phyloP scores from a whole-genome alignment of 169 alveolate genomes.

The Plasmodium malariae region DNA sequence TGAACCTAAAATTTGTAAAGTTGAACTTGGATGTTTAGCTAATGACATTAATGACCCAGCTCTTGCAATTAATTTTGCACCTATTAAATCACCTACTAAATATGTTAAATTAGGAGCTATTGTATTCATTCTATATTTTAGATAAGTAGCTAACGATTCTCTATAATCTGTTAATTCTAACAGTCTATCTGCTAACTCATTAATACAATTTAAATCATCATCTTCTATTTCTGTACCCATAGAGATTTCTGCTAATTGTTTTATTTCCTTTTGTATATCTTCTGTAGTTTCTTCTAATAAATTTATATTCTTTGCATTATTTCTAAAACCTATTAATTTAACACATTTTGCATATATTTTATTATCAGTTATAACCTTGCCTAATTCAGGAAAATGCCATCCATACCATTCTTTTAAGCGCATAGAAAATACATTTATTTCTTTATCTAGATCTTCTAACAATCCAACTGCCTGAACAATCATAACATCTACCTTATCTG shows the following conservation, averaged over 20 bases:
- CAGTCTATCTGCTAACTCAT: conserved; percentile 95
- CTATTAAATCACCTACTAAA: conserved; percentile 99
- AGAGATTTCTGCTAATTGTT: conserved; percentile 98
- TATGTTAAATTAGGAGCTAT: conserved; percentile 99
- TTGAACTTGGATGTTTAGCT: conserved; percentile 99
- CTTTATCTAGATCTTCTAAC: conserved; percentile 98
- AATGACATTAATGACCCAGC: conserved; percentile 98
- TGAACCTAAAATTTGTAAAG: conserved; percentile 99
- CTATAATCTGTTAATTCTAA: conserved; percentile 97
- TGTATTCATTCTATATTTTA: conserved; percentile 98
- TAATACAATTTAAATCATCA: conserved; percentile 95
- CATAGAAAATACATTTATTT: conserved; percentile 99
- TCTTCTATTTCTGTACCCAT: conserved; percentile 99
- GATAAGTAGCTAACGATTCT: conserved; percentile 94
- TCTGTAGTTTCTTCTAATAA: conserved; percentile 91
- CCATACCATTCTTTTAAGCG: conserved; percentile 98
- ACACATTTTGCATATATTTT: conserved; percentile 94
- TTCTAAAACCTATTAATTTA: conserved; percentile 91
- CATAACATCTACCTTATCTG: conserved; percentile 99
- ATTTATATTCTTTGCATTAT: conserved; percentile 86
- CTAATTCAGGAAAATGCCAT: conserved; percentile 99
- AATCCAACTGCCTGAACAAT: conserved; percentile 99
- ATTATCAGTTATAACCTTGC: conserved; percentile 96
- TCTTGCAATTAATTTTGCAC: conserved; percentile 99
- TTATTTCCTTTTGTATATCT: conserved; percentile 96